These are phyloP conservation scores for Fusarium udum DNA, from an alignment of 2,329 filamentous ascomycete species.

Conservation along the genomic window DNA sequence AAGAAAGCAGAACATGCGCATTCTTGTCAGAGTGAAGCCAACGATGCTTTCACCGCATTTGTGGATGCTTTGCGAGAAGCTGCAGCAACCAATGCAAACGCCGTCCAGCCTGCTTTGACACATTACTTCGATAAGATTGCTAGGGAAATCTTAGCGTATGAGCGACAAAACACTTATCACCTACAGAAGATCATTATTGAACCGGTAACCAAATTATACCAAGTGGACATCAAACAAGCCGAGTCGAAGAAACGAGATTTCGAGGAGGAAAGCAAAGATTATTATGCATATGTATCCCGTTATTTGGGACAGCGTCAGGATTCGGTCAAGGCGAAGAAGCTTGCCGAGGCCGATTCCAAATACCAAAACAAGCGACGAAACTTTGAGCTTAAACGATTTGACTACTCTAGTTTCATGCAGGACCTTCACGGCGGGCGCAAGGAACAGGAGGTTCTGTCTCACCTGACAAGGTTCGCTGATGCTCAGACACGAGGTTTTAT, in stretches of 20 bases:
- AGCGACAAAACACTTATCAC: constrained; percentile 83
- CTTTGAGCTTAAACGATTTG: constrained; percentile 97
- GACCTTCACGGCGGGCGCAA: constrained; percentile 99
- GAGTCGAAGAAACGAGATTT: constrained; percentile 98
- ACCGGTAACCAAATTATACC: constrained; percentile 89
- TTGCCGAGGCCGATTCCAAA: constrained; percentile 92
- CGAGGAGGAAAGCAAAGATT: constrained; percentile 98
- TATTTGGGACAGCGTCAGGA: constrained; percentile 98
- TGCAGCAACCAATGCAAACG: constrained; percentile 90
- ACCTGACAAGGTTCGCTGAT: constrained; percentile 93
- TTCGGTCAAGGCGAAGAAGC: constrained; percentile 96
- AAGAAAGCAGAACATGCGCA: constrained; percentile 93
- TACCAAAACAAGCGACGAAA: constrained; percentile 93
- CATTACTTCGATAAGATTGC: constrained; percentile 99
- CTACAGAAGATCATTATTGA: constrained; percentile 95
- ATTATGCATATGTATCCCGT: constrained; percentile 92
- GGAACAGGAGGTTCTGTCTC: constrained; percentile 94
- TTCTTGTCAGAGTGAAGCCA: constrained; percentile 80
- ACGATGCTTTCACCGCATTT: constrained; percentile 84
- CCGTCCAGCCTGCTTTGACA: constrained; percentile 94
- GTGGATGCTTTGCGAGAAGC: constrained; percentile 88
- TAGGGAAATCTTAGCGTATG: constrained; percentile 86
- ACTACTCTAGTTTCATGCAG: constrained; percentile 99
- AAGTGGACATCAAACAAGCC: constrained; percentile 96
- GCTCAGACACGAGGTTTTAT: constrained; percentile 87